These are phyloP conservation scores for Nannochloropsis gaditana DNA, from an alignment of 108 stramenopile genomes.

Conservation along the genomic window DNA sequence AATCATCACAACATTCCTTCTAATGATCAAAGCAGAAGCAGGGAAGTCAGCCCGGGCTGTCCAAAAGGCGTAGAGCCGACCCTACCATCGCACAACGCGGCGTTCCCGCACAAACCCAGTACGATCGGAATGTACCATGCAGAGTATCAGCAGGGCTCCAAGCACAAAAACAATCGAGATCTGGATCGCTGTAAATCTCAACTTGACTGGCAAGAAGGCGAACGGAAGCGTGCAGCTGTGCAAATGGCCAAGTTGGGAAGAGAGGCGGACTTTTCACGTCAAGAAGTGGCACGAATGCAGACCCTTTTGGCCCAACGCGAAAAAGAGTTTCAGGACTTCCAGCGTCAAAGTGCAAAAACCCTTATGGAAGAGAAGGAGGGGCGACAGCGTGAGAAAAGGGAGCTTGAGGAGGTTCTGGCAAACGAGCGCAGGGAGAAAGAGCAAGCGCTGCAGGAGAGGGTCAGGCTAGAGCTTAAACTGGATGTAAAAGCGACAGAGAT, in stretches of 20 bases:
- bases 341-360: not conserved
- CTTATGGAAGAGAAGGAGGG: not conserved
- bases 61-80: too few species aligned
- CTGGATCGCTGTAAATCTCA: not conserved
- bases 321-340: not conserved
- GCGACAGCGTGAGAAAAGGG: not conserved
- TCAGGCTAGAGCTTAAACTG: not conserved
- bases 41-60: too few species aligned
- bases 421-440: conserved; percentile 12
- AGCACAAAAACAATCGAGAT: not conserved
- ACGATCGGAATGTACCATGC: too few species aligned
- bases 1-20: too few species aligned
- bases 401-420: not conserved
- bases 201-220: not conserved
- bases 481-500: not conserved
- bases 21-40: too few species aligned
- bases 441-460: not conserved
- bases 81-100: too few species aligned
- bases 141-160: too few species aligned
- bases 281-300: not conserved
- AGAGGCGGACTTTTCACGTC: not conserved
- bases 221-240: not conserved
- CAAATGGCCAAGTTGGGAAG: conserved; percentile 9
- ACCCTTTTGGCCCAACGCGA: not conserved
- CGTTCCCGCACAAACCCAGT: too few species aligned